phyloP scores from a whole-genome alignment of 805 yeast species.

The Wickerhamiella domercqiae region DNA sequence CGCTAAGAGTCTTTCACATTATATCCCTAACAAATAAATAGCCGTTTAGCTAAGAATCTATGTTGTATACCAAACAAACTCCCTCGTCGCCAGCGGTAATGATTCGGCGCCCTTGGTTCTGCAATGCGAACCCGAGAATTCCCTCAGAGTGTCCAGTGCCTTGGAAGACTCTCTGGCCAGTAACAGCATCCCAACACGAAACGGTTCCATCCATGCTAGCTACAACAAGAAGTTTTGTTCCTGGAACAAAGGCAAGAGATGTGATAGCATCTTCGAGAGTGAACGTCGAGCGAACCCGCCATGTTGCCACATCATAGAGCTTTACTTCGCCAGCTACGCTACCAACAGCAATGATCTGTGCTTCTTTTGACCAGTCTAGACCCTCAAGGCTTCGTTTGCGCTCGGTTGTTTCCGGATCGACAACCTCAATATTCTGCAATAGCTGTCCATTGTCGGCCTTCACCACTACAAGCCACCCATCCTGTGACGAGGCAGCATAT shows the following conservation, averaged over 20 bases:
- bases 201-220: constrained; percentile 75
- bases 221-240: constrained; percentile 37
- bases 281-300: constrained; percentile 68
- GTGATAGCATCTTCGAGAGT: constrained; percentile 73
- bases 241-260: constrained; percentile 46
- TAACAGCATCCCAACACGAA: constrained; percentile 77
- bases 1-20: constrained; percentile 1
- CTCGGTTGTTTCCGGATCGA: constrained; percentile 25
- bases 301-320: constrained; percentile 66
- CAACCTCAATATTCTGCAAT: constrained; percentile 43
- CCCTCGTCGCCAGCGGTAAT: constrained; percentile 97
- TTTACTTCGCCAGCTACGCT: constrained; percentile 77
- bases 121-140: constrained; percentile 65
- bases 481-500: constrained; percentile 73
- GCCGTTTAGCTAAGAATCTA: not conserved
- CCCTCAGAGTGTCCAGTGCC: constrained; percentile 94
- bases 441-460: constrained; percentile 62
- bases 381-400: constrained; percentile 61
- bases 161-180: constrained; percentile 59
- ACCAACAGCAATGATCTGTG: constrained; percentile 68
- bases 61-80: constrained; percentile 55
- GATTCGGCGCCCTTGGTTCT: constrained; percentile 49
- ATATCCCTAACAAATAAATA: not conserved
- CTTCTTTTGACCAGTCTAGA: constrained; percentile 56
- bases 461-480: constrained; percentile 69